Evolutionary conservation across 805 yeast species (phyloP), one percentile per base, ranked within the genome.

Genomic region (Cephaloascus albidus): DNA sequence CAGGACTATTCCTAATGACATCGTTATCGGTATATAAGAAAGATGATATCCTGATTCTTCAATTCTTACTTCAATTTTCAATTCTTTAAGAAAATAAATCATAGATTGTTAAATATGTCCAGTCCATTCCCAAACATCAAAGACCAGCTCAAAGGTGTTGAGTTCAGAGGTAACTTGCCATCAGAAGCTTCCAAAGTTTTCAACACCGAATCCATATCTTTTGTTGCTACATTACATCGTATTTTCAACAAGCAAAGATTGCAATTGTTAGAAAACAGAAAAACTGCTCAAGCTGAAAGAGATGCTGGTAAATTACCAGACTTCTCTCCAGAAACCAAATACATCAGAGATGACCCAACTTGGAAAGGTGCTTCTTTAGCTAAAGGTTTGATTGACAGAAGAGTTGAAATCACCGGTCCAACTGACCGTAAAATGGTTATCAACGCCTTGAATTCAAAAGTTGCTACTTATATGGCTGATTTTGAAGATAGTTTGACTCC

Each of bases 401-500:
- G 87, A 55, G 79, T 77, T 35, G 93, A 84, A 60, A 84, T 84
- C 58, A 84, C 94, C 18, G 94, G 94, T 38, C 94, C 94, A 17
- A 84, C 89, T 39, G 83, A 82, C 55, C 74, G 90, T 47, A 81
- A 84, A 51, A 84, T 84, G 94, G 76, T 84, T 46, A 78, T 84
- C 53, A 84, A 83, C 54, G 93, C 90, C 2, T 70, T 84, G 56
- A 84, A 84, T 61, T 78, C 89, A 1, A 70, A 73, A 40, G 93
- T 84, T 35, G 82, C 82, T 45, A 83, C 93, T 23, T 84, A 84
- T 57, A 84, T 84, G 93, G 80, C 87, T 34, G 94, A 84, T 65
- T 81, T 84, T 52, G 94, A 84, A 60, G 93, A 84, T 59, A 81
- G 89, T 15, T 76, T 84, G 50, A 77, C 90, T 16, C 94, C 94